Evolutionary conservation across 1,284 basidiomycete species (phyloP).

Genomic region (Heterobasidion irregulare): DNA sequence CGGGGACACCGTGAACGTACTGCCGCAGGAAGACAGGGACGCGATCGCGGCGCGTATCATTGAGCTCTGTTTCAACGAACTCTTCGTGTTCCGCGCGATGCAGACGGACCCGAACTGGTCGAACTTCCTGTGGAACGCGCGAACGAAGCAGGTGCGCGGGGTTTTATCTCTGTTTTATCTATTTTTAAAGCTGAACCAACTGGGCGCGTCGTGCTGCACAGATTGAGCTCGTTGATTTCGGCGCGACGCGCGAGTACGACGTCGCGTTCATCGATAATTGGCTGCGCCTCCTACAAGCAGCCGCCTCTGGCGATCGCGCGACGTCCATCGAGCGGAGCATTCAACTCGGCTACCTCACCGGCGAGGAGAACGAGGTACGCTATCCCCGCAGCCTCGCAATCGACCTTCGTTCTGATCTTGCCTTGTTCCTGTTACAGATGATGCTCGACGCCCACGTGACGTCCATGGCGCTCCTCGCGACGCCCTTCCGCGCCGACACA

Average conservation of each 20-base stretch:
- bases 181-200: too few relatives aligned
- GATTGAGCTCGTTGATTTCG: slow-evolving; percentile 94
- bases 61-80: slow-evolving; percentile 83
- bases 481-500: slow-evolving; percentile 64
- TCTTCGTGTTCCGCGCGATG: slow-evolving; percentile 91
- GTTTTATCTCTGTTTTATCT: background rate
- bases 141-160: slow-evolving; percentile 38
- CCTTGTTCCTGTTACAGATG: slow-evolving; percentile 29
- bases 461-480: slow-evolving; percentile 78
- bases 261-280: slow-evolving; percentile 87
- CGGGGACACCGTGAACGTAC: slow-evolving; percentile 38
- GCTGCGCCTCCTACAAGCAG: slow-evolving; percentile 75
- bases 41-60: slow-evolving; percentile 83
- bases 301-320: slow-evolving; percentile 61
- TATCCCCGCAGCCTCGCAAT: background rate
- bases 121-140: slow-evolving; percentile 87
- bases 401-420: background rate
- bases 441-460: slow-evolving; percentile 89
- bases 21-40: slow-evolving; percentile 65
- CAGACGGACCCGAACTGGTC: slow-evolving; percentile 99
- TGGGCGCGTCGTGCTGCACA: slow-evolving; percentile 17
- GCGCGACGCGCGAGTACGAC: slow-evolving; percentile 85
- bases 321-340: slow-evolving; percentile 72
- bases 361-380: slow-evolving; percentile 74
- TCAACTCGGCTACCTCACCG: slow-evolving; percentile 85